These are phyloP conservation scores for Saccharomycopsis vini DNA, from an alignment of 805 yeast genomes.

Conservation along the genomic window DNA sequence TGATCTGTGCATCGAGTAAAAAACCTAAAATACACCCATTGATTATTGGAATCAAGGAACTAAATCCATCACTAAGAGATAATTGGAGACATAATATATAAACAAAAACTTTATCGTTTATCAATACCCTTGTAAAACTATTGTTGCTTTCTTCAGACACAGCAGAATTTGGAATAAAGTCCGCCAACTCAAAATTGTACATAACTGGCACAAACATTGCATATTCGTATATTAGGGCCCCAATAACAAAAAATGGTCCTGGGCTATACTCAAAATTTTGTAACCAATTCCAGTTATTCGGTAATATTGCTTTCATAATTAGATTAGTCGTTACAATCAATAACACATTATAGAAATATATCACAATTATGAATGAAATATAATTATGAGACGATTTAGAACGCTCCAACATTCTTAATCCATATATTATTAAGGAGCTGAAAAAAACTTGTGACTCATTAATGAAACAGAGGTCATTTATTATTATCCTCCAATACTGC, in stretches of 20 bases:
- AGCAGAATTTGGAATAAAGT: constrained; percentile 15
- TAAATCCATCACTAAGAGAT: constrained; percentile 23
- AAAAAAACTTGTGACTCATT: constrained; percentile 26
- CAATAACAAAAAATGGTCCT: constrained; percentile 27
- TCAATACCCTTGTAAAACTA: constrained; percentile 1
- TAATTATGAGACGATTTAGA: constrained; percentile 27
- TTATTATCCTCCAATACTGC: constrained; percentile 17
- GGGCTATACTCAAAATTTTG: constrained; percentile 12
- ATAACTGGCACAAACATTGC: constrained; percentile 27
- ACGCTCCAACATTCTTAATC: constrained; percentile 30
- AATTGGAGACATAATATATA: constrained; percentile 26
- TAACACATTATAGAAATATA: constrained; percentile 8
- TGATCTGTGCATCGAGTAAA: constrained; percentile 24
- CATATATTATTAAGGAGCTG: constrained; percentile 27
- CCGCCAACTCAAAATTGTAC: constrained; percentile 27
- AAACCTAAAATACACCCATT: constrained; percentile 28
- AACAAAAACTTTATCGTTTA: constrained; percentile 27
- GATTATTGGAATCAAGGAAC: constrained; percentile 23
- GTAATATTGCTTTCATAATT: constrained; percentile 5
- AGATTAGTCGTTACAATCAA: constrained; percentile 1
- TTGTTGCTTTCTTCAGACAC: too few relatives aligned
- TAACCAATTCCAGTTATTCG: constrained; percentile 12
- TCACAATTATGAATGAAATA: constrained; percentile 18
- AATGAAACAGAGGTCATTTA: constrained; percentile 7
- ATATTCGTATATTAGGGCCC: constrained; percentile 27